These are phyloP conservation scores for Rhodotorula paludigena DNA, from an alignment of 768 basidiomycete genomes.

Conservation along the genomic window DNA sequence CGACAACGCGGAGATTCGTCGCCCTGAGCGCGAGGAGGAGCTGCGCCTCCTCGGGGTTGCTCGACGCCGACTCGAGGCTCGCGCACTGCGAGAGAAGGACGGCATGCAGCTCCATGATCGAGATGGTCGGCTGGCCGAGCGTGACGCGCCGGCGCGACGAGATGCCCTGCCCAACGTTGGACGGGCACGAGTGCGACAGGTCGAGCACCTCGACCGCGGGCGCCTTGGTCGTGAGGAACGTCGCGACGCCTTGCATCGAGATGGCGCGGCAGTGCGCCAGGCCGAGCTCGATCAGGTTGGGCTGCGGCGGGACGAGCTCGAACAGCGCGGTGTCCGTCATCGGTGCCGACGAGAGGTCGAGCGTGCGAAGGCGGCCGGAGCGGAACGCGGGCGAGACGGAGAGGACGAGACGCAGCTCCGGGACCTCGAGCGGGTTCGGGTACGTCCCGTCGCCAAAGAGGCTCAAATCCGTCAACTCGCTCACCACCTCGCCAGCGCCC, in stretches of 20 bases:
- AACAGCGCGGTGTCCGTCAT: conserved; percentile 58
- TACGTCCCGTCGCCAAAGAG: conserved; percentile 86
- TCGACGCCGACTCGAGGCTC: conserved; percentile 31
- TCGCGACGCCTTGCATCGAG: conserved; percentile 59
- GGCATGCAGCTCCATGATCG: conserved; percentile 59
- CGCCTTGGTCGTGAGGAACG: conserved; percentile 66
- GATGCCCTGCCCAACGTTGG: conserved; percentile 54
- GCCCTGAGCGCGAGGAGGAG: conserved; percentile 51
- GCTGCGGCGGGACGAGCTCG: conserved; percentile 59
- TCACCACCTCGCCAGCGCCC: conserved; percentile 34
- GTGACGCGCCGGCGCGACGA: conserved; percentile 62
- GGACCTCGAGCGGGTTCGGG: conserved; percentile 62
- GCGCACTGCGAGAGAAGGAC: conserved; percentile 52
- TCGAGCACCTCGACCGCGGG: conserved; percentile 79
- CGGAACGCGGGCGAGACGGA: conserved; percentile 71
- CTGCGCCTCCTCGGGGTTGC: conserved; percentile 39
- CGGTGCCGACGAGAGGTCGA: conserved; percentile 82
- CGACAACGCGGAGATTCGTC: conserved; percentile 78
- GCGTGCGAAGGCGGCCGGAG: conserved; percentile 68
- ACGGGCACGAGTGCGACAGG: conserved; percentile 64
- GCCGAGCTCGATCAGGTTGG: conserved; percentile 74
- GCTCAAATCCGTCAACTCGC: conserved; percentile 64
- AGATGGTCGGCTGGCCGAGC: conserved; percentile 47
- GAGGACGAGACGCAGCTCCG: conserved; percentile 65
- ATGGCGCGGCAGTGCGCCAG: conserved; percentile 77